Percentiles rank a stretch among this genome's conserved stretches.
Evolutionary conservation across 768 basidiomycete species (phyloP).

Genomic region (Nidularia pulvinata): DNA sequence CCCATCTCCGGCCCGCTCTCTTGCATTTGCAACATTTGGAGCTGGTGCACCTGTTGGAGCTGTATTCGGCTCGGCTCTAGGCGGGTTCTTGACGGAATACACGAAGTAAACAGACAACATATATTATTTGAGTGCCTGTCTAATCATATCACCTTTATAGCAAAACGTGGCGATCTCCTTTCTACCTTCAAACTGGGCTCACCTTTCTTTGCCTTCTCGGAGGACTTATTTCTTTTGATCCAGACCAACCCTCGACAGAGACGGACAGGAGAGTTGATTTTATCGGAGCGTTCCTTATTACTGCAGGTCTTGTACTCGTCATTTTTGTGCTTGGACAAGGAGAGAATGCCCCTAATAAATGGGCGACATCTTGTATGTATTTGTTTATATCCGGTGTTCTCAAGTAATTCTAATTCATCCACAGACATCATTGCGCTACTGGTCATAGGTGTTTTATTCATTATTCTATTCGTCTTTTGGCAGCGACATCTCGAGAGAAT

Average conservation of each 20-base stretch:
- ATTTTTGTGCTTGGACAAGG: slow-evolving; percentile 72
- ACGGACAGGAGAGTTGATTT: slow-evolving; percentile 58
- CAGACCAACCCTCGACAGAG: slow-evolving; percentile 31
- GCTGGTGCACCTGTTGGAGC: not conserved
- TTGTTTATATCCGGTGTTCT: slow-evolving; percentile 1
- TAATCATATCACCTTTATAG: slow-evolving; percentile 13
- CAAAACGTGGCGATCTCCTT: slow-evolving; percentile 65
- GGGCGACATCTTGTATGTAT: slow-evolving; percentile 39
- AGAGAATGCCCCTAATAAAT: slow-evolving; percentile 53
- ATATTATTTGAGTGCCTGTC: not conserved
- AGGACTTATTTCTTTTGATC: slow-evolving; percentile 60
- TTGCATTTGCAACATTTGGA: not conserved
- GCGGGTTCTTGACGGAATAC: not conserved
- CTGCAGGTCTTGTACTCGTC: slow-evolving; percentile 63
- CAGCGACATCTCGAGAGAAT: slow-evolving; percentile 52
- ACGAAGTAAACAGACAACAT: not conserved
- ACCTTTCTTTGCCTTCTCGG: slow-evolving; percentile 48
- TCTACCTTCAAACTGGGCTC: slow-evolving; percentile 60
- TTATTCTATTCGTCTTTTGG: slow-evolving; percentile 60
- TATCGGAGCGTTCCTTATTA: slow-evolving; percentile 67
- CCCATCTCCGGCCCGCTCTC: not conserved
- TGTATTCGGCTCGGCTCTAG: not conserved
- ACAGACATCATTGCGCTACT: slow-evolving; percentile 68
- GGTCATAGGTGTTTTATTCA: slow-evolving; percentile 53
- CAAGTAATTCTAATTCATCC: slow-evolving; percentile 9